These are phyloP conservation scores for Asclepias syriaca DNA, from an alignment of 257 asterid species.

Conservation along the genomic window DNA sequence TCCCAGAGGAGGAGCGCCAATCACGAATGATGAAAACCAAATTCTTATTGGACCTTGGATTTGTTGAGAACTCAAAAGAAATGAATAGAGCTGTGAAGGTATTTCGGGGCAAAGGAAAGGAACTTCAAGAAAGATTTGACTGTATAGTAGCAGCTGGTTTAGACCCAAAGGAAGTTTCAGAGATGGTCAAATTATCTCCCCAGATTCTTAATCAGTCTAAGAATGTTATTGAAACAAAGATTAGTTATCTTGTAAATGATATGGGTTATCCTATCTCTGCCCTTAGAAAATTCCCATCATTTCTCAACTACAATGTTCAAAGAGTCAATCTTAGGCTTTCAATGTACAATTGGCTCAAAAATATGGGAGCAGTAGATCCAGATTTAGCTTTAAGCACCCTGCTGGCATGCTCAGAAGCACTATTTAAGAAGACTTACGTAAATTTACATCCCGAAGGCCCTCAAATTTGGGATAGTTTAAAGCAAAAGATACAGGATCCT, in stretches of 20 bases:
- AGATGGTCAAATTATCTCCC: constrained; percentile 45
- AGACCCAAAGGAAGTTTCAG: constrained; percentile 34
- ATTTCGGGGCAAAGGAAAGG: constrained; percentile 53
- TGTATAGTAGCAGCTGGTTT: constrained; percentile 50
- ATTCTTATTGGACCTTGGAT: constrained; percentile 58
- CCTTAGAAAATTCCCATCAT: constrained; percentile 41
- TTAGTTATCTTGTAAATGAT: constrained; percentile 38
- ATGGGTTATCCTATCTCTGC: constrained; percentile 47
- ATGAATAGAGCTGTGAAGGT: constrained; percentile 49
- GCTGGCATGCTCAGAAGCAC: constrained; percentile 44
- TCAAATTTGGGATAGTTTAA: constrained; percentile 48
- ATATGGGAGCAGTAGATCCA: constrained; percentile 31
- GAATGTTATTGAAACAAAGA: constrained; percentile 41
- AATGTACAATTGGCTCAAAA: constrained; percentile 64
- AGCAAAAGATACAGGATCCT: constrained; percentile 27
- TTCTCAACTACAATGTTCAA: constrained; percentile 35
- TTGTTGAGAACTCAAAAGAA: constrained; percentile 49
- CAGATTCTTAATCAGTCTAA: constrained; percentile 58
- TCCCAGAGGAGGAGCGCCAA: constrained; percentile 23
- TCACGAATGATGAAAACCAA: constrained; percentile 35
- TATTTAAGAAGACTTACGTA: constrained; percentile 41
- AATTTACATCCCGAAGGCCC: constrained; percentile 52
- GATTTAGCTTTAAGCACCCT: constrained; percentile 63
- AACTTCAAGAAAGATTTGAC: constrained; percentile 68
- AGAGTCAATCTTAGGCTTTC: constrained; percentile 51